phyloP scores from a whole-genome alignment of 805 yeast species.

The Candida mattraensis region DNA sequence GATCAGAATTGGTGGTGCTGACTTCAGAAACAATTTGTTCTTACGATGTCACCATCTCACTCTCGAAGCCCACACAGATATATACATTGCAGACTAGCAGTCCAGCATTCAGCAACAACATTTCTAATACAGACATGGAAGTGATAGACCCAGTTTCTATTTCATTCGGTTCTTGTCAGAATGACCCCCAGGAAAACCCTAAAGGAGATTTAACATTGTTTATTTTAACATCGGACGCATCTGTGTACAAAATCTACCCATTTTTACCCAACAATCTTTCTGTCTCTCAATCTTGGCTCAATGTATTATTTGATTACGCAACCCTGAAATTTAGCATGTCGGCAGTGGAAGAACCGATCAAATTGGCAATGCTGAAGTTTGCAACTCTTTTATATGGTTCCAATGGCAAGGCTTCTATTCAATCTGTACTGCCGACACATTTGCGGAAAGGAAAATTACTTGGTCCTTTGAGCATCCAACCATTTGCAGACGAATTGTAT shows the following conservation, averaged over 20 bases:
- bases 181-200: constrained; percentile 19
- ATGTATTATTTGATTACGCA: constrained; percentile 27
- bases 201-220: constrained; percentile 53
- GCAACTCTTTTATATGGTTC: constrained; percentile 21
- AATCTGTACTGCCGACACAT: constrained; percentile 17
- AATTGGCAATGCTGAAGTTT: constrained; percentile 26
- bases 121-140: constrained; percentile 8
- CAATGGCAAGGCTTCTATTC: constrained; percentile 9
- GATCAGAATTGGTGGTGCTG: constrained; percentile 44
- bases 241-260: constrained; percentile 63
- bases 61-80: constrained; percentile 18
- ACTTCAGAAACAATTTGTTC: constrained; percentile 36
- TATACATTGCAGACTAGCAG: constrained; percentile 22
- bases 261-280: constrained; percentile 51
- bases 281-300: constrained; percentile 34
- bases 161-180: constrained; percentile 42
- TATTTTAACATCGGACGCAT: constrained; percentile 54
- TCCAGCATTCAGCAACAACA: constrained; percentile 23
- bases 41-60: constrained; percentile 36
- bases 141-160: constrained; percentile 41
- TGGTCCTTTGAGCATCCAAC: constrained; percentile 55
- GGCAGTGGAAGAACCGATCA: constrained; percentile 14
- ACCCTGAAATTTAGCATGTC: constrained; percentile 24
- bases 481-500: constrained; percentile 57
- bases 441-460: constrained; percentile 24